Evolutionary conservation across 805 yeast species (phyloP), one percentile per base, ranked within the genome.

Genomic region (Brettanomyces sp.): DNA sequence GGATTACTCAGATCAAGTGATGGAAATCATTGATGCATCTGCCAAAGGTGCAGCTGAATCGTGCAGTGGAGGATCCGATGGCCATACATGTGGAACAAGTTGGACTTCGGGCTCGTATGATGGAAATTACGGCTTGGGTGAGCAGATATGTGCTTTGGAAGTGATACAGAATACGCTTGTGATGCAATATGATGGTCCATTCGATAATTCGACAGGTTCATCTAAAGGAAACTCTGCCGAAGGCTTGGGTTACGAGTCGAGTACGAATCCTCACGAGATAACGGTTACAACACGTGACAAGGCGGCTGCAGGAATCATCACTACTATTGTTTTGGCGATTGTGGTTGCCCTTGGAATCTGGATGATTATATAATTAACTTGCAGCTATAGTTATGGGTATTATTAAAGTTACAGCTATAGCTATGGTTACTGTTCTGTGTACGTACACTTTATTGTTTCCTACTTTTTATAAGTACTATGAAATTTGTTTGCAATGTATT

Each of bases 291-390:
- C 68, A 0, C 79, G 76, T 49, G 96, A 87, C 58, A 76, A 73
- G 55, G 96, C 88, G 2, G 98, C 98, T 43, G 96, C 97, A 1
- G 95, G 95, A 42, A 69, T 90, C 22, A 63, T 87, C 39, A 91
- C 99, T 0, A 95, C 90, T 0, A 63, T 87, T 5, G 80, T 84
- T 1, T 62, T 87, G 51, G 76, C 77, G 2, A 59, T 72, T 3
- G 55, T 88, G 23, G 60, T 80, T 21, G 87, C 81, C 35, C 79
- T 89, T 23, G 74, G 85, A 32, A 69, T 80, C 33, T 89, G 98
- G 96, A 82, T 91, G 90, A 41, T 62, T 8, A 36, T 60, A 22
- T 62, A 47, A 39, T 34, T 22, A 12, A 18, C 2, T 18, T 18
- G 18, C 18, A 18, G 18, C 18, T 18, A 18, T 18, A 18, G 18